A percentile compares a stretch with the other conserved stretches of the same genome.
These are phyloP conservation scores for Fusarium sp. DNA, from an alignment of 2,329 filamentous ascomycete species.

Conservation along the genomic window DNA sequence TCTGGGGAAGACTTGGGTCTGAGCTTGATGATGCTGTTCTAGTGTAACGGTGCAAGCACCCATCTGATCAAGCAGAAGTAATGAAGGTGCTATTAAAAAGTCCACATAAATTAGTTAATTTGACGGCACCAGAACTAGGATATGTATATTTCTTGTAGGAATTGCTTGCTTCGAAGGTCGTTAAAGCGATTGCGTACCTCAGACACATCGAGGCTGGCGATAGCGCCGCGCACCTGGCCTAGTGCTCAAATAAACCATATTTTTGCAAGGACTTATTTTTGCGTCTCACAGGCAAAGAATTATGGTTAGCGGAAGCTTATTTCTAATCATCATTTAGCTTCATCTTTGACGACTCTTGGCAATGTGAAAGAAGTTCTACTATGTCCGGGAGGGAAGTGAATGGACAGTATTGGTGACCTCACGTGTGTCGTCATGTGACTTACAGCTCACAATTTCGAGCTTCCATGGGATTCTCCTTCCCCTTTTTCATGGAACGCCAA, in stretches of 20 bases:
- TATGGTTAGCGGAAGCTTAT: no score
- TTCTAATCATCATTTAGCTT: background rate
- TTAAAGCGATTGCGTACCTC: no score
- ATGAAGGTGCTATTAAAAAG: background rate
- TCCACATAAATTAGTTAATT: background rate
- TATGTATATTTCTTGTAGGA: no score
- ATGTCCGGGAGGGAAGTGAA: background rate
- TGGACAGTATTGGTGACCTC: background rate
- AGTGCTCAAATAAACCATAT: background rate
- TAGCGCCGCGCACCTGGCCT: background rate
- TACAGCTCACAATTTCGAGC: background rate
- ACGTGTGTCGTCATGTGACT: conserved; percentile 29
- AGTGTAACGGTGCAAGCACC: background rate
- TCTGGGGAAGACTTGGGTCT: background rate
- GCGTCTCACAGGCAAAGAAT: no score
- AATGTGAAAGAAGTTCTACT: background rate
- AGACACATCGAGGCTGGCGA: background rate
- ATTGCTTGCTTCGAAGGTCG: no score
- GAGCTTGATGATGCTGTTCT: background rate
- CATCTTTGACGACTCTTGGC: background rate
- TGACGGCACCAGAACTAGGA: no score
- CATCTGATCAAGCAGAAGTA: background rate
- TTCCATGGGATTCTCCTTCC: conserved; percentile 16
- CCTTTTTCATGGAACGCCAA: conserved; percentile 5
- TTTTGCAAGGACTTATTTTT: background rate